phyloP scores from a whole-genome alignment of 2,329 filamentous ascomycete genomes.

The Cladosporium sp. region DNA sequence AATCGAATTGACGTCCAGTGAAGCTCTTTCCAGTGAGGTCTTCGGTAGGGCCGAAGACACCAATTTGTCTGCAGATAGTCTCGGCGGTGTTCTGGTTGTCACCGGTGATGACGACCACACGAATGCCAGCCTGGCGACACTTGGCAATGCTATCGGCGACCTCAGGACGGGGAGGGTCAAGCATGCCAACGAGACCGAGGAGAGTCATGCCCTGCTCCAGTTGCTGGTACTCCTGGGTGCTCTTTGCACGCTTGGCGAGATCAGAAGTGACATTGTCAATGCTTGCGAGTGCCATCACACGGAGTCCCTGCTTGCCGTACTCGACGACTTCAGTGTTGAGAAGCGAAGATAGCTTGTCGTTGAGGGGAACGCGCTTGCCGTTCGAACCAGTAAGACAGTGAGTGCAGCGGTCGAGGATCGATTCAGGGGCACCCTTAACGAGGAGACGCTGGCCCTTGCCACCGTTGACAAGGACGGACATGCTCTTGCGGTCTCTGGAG shows the following conservation, averaged over 20 bases:
- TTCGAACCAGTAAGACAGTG: constrained; percentile 72
- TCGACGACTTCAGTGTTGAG: constrained; percentile 77
- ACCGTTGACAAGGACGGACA: constrained; percentile 86
- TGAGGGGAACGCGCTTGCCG: constrained; percentile 72
- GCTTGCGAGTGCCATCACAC: constrained; percentile 88
- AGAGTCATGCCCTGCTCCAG: constrained; percentile 94
- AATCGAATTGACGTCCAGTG: constrained; percentile 92
- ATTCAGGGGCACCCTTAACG: constrained; percentile 95
- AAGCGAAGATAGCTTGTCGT: constrained; percentile 63
- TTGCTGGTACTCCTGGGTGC: constrained; percentile 76
- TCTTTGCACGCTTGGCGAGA: constrained; percentile 68
- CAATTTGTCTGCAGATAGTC: constrained; percentile 95
- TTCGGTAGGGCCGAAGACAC: constrained; percentile 79
- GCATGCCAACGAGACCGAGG: constrained; percentile 90
- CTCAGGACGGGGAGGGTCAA: constrained; percentile 92
- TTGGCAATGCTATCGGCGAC: constrained; percentile 80
- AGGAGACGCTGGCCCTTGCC: constrained; percentile 72
- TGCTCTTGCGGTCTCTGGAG: constrained; percentile 96
- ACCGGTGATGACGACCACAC: constrained; percentile 96
- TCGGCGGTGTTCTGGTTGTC: constrained; percentile 98
- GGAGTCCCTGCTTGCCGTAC: constrained; percentile 88
- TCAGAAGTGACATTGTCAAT: constrained; percentile 69
- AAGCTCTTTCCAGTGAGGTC: constrained; percentile 88
- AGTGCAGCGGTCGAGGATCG: constrained; percentile 87
- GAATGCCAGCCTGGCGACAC: constrained; percentile 89